phyloP scores from a whole-genome alignment of 1,284 basidiomycete genomes.

The Pascua guehoae region DNA sequence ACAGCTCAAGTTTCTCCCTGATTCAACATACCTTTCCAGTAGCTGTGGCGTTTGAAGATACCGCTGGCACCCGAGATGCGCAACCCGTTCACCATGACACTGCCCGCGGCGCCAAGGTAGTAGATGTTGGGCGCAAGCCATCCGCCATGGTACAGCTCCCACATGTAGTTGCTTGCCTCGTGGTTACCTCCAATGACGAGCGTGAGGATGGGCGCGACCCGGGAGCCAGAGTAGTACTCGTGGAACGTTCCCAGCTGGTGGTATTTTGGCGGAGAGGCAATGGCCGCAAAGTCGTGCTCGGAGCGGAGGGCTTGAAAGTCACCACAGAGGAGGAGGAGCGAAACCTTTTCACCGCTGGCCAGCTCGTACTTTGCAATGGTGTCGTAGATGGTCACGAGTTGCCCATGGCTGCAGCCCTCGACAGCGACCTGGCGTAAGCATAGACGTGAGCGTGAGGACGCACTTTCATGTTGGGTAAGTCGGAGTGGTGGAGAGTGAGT shows the following conservation, averaged over 20 bases:
- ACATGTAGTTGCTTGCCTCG: constrained; percentile 93
- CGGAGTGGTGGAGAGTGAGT: too few species aligned
- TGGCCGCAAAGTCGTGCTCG: constrained; percentile 74
- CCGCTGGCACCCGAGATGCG: constrained; percentile 86
- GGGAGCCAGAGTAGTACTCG: constrained; percentile 84
- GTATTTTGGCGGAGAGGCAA: constrained; percentile 89
- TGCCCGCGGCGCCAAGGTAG: constrained; percentile 87
- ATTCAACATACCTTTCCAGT: constrained; percentile 59
- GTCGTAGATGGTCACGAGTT: too few species aligned
- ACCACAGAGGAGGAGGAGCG: constrained; percentile 78
- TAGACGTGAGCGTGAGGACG: too few species aligned
- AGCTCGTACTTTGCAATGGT: too few species aligned
- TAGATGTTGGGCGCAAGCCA: constrained; percentile 97
- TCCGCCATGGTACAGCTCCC: constrained; percentile 93
- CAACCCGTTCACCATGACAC: constrained; percentile 78
- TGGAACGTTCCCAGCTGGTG: constrained; percentile 75
- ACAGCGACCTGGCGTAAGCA: too few species aligned
- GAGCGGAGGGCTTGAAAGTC: constrained; percentile 89
- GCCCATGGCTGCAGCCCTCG: too few species aligned
- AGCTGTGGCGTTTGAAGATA: constrained; percentile 82
- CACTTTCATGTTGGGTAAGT: too few species aligned
- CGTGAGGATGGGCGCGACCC: constrained; percentile 76
- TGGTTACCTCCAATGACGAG: constrained; percentile 98
- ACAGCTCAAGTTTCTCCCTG: too few species aligned
- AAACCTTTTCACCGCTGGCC: constrained; percentile 54